A percentile compares a stretch with the other conserved stretches of the same genome.
These are phyloP conservation scores for Decorospora gaudefroyi DNA, from an alignment of 2,329 filamentous ascomycete genomes.

Conservation along the genomic window DNA sequence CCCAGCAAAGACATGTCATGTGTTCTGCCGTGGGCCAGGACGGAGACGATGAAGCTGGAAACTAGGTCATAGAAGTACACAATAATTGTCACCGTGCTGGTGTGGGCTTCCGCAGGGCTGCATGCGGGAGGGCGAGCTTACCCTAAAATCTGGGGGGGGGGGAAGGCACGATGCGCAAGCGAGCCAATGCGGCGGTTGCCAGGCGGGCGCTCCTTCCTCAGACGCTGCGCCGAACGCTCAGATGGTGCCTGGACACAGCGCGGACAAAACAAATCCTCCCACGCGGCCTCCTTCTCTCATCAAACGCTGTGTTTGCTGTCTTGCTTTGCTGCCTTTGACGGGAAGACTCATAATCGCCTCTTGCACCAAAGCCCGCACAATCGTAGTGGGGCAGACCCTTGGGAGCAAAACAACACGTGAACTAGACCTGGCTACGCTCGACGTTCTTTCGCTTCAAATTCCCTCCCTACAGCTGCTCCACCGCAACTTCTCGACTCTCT, in stretches of 20 bases:
- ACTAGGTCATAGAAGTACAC: slow-evolving; percentile 1
- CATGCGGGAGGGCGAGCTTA: slow-evolving; percentile 22
- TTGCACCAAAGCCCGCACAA: slow-evolving; percentile 22
- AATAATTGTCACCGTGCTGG: slow-evolving; percentile 4
- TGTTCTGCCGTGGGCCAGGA: too few species aligned
- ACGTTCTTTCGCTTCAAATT: slow-evolving; percentile 47
- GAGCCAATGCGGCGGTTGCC: slow-evolving; percentile 33
- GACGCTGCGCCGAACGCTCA: slow-evolving; percentile 1
- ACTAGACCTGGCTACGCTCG: slow-evolving; percentile 44
- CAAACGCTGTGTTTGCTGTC: slow-evolving; percentile 4
- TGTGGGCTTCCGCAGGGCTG: slow-evolving; percentile 21
- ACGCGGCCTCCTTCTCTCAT: neutral
- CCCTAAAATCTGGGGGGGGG: slow-evolving; percentile 29
- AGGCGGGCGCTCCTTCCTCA: slow-evolving; percentile 17
- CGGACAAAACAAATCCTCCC: slow-evolving; percentile 4
- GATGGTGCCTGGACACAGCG: slow-evolving; percentile 18
- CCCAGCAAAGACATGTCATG: too few species aligned
- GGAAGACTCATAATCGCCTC: slow-evolving; percentile 13
- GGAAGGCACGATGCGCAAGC: slow-evolving; percentile 30
- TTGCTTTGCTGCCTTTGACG: slow-evolving; percentile 22
- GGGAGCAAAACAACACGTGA: slow-evolving; percentile 44
- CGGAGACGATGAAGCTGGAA: neutral
- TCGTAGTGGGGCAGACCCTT: slow-evolving; percentile 42
- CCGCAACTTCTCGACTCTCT: slow-evolving; percentile 37
- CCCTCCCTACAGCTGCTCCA: slow-evolving; percentile 40